Percentiles rank a stretch among this genome's conserved stretches.
Evolutionary conservation across 1,139 yeast species (phyloP).

Genomic region (Kodamaea fungicola): DNA sequence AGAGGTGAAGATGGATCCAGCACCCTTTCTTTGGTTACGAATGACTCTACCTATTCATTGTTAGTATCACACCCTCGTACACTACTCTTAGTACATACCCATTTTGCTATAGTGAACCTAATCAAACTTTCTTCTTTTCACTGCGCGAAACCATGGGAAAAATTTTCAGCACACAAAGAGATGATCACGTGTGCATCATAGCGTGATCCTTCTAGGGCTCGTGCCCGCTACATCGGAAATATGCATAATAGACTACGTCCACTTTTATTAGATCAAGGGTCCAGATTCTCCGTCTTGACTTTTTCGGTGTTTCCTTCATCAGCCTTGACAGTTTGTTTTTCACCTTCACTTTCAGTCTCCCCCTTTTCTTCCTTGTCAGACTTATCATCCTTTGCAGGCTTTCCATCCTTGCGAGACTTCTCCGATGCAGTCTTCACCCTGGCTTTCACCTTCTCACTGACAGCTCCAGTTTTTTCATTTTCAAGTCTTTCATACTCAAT

Average conservation of each 20-base stretch:
- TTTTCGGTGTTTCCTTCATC: no score
- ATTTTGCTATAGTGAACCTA: slow-evolving; percentile 9
- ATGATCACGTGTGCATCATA: neutral
- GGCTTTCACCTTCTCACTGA: slow-evolving; percentile 3
- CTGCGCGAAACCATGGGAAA: slow-evolving; percentile 2
- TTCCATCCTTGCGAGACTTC: no score
- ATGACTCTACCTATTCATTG: slow-evolving; percentile 89
- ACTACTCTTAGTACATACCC: slow-evolving; percentile 12
- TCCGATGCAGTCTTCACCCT: neutral
- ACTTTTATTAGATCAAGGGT: no score
- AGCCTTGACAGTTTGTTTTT: no score
- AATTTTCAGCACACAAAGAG: slow-evolving; percentile 2
- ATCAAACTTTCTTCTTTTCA: slow-evolving; percentile 1
- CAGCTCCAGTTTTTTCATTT: slow-evolving; percentile 2
- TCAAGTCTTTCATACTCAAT: slow-evolving; percentile 7
- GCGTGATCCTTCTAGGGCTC: neutral
- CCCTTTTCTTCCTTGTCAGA: slow-evolving; percentile 1
- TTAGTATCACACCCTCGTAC: slow-evolving; percentile 9
- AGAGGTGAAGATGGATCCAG: slow-evolving; percentile 99
- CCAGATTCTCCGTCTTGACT: no score
- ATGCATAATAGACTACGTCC: no score
- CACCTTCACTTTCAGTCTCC: neutral
- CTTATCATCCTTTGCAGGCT: neutral
- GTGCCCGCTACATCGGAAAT: neutral
- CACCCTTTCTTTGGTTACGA: slow-evolving; percentile 99